phyloP scores from a whole-genome alignment of 495 filamentous ascomycete species.

The Penicillium tannophilum region DNA sequence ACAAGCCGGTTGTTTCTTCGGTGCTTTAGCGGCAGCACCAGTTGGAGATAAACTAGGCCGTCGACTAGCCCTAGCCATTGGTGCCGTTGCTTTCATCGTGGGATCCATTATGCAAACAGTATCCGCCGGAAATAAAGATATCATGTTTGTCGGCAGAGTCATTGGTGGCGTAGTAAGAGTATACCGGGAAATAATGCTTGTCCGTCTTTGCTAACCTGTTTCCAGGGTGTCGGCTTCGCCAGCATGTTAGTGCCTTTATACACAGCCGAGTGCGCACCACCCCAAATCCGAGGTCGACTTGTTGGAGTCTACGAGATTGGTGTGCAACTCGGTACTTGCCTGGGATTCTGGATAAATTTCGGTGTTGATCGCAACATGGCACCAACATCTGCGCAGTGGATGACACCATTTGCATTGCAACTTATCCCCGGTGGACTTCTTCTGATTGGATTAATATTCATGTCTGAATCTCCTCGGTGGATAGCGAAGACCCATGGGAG shows the following conservation, averaged over 20 bases:
- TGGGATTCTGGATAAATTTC: slow-evolving; percentile 66
- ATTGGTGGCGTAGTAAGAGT: not conserved
- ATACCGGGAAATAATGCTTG: slow-evolving; percentile 46
- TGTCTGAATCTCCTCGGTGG: slow-evolving; percentile 67
- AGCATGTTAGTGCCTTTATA: slow-evolving; percentile 73
- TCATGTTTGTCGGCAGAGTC: not conserved
- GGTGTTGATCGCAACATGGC: slow-evolving; percentile 22
- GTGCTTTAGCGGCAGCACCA: slow-evolving; percentile 33
- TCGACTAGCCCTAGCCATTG: slow-evolving; percentile 48
- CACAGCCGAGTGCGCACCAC: slow-evolving; percentile 71
- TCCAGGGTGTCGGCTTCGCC: slow-evolving; percentile 70
- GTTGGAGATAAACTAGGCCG: slow-evolving; percentile 51
- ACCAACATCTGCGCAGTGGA: slow-evolving; percentile 21
- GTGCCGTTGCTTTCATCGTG: slow-evolving; percentile 53
- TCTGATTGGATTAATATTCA: slow-evolving; percentile 48
- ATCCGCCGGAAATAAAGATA: slow-evolving; percentile 1
- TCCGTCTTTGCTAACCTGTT: slow-evolving; percentile 46
- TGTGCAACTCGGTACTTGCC: slow-evolving; percentile 63
- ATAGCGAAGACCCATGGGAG: slow-evolving; percentile 13
- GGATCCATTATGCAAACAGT: slow-evolving; percentile 50
- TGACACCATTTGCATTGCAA: slow-evolving; percentile 24
- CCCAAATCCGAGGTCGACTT: slow-evolving; percentile 71
- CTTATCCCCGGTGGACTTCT: slow-evolving; percentile 39
- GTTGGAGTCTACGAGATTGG: slow-evolving; percentile 69
- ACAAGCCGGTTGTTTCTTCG: slow-evolving; percentile 53